phyloP scores from a whole-genome alignment of 345 rosid species.

The Excoecaria agallocha region DNA sequence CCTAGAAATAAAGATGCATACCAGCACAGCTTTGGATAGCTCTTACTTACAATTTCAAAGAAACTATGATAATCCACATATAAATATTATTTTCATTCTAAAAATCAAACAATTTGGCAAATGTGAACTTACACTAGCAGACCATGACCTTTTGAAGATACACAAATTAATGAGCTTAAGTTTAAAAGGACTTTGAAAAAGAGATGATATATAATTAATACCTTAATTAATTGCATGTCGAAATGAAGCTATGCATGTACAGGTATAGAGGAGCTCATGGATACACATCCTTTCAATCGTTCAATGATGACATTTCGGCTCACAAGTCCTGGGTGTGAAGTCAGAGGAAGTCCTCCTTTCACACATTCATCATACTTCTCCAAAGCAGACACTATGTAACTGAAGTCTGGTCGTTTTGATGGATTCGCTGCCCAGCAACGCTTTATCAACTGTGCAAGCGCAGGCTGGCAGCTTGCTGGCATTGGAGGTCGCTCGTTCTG shows the following conservation, averaged over 20 bases:
- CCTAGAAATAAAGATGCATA: not conserved
- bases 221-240: conserved; percentile 7
- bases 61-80: not conserved
- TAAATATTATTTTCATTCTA: not conserved
- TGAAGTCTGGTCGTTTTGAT: conserved; percentile 83
- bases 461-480: conserved; percentile 90
- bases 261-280: conserved; percentile 68
- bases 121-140: conserved; percentile 7
- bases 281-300: conserved; percentile 70
- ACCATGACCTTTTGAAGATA: conserved; percentile 19
- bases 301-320: conserved; percentile 61
- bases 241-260: conserved; percentile 63
- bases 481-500: conserved; percentile 93
- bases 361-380: conserved; percentile 85
- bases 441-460: conserved; percentile 81
- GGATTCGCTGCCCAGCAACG: conserved; percentile 93
- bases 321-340: conserved; percentile 64
- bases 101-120: conserved; percentile 8
- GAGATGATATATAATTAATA: conserved; percentile 9
- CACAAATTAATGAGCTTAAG: conserved; percentile 20
- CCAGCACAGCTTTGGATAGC: not conserved
- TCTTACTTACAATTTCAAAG: not conserved
- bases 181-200: not conserved
- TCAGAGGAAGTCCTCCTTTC: conserved; percentile 85
- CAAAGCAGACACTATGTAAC: conserved; percentile 66